Conservation (phyloP, 176 grass and related monocot species). For the Bromus sterilis region DNA sequence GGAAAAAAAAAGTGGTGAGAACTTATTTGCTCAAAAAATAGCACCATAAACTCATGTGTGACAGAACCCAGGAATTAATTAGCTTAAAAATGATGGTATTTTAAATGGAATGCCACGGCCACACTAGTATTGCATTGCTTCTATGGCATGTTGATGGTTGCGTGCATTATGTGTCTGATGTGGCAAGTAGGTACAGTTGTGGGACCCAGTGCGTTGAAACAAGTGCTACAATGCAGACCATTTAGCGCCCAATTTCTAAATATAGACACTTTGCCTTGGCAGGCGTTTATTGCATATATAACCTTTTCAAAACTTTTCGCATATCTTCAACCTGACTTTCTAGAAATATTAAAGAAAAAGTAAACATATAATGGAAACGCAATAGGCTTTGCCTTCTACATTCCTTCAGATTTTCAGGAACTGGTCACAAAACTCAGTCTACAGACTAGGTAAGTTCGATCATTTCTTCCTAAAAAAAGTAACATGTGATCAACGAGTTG, state of each 20-base stretch:
- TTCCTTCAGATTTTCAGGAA: not conserved
- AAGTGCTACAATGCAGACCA: not conserved
- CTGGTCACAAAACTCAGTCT: not conserved
- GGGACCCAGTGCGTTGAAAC: not conserved
- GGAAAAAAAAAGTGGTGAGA: not conserved
- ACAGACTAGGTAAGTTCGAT: not conserved
- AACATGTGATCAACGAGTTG: not conserved
- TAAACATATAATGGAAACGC: not conserved
- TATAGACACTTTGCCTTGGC: not conserved
- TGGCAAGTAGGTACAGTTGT: not conserved
- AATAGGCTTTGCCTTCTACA: not conserved
- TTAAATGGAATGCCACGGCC: not conserved
- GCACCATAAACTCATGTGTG: not conserved
- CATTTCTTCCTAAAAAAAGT: not conserved
- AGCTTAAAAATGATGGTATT: not conserved
- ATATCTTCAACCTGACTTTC: not conserved
- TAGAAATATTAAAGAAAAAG: not conserved
- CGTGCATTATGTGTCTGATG: not conserved
- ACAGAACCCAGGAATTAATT: conserved; percentile 2
- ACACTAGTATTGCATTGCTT: not conserved
- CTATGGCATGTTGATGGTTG: not conserved
- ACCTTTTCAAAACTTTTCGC: not conserved
- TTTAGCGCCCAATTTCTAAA: not conserved
- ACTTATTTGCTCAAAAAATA: not conserved
- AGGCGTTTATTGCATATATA: not conserved